phyloP scores from a whole-genome alignment of 345 rosid genomes.

The Hirschfeldia incana region DNA sequence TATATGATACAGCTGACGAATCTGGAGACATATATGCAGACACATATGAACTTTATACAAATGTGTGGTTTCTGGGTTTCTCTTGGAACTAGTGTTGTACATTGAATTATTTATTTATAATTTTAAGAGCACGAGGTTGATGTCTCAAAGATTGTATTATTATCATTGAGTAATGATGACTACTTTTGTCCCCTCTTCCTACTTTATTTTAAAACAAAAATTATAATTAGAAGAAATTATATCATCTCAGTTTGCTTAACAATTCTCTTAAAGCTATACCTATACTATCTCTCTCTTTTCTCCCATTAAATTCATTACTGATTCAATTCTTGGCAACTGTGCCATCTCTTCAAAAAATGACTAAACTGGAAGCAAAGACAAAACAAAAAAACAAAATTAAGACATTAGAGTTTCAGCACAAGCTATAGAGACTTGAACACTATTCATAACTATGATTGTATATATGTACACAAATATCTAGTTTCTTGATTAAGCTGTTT shows the following conservation, averaged over 20 bases:
- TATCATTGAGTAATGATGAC: constrained; percentile 85
- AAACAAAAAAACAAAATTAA: constrained; percentile 14
- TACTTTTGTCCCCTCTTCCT: constrained; percentile 46
- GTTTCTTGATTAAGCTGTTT: constrained; percentile 29
- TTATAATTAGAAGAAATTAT: background rate
- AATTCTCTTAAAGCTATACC: constrained; percentile 38
- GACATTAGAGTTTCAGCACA: constrained; percentile 17
- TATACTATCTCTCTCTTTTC: constrained; percentile 26
- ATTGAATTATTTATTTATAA: constrained; percentile 28
- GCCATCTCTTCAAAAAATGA: constrained; percentile 33
- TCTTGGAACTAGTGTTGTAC: constrained; percentile 39
- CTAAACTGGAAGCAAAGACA: constrained; percentile 29
- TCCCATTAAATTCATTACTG: constrained; percentile 42
- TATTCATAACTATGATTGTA: constrained; percentile 25
- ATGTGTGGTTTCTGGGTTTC: constrained; percentile 43
- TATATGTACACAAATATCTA: constrained; percentile 8
- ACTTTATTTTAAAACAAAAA: constrained; percentile 7
- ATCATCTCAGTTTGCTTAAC: constrained; percentile 34
- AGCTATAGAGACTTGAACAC: background rate
- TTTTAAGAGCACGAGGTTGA: constrained; percentile 61
- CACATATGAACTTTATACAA: constrained; percentile 1
- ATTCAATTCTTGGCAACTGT: constrained; percentile 48
- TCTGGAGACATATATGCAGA: background rate
- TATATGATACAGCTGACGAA: background rate
- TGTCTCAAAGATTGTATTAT: constrained; percentile 48